Evolutionary conservation across 108 stramenopile genomes (phyloP), one percentile per base, ranked within the genome.

Genomic region (Discostella pseudostelligera): DNA sequence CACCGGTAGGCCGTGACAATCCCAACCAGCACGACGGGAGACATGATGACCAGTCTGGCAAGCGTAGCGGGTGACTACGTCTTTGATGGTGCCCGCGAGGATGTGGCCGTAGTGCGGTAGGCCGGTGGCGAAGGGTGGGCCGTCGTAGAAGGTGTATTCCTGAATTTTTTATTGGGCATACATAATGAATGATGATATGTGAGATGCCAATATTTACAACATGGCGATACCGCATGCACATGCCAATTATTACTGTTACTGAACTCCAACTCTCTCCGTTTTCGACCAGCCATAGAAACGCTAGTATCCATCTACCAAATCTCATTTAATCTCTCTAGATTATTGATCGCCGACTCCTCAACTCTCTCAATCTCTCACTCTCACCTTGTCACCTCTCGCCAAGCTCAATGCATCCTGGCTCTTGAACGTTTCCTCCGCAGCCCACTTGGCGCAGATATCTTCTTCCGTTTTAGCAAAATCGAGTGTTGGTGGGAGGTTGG

Each of bases 61-160:
- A 25, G 99, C 99, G 76, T 96, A 98, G 13, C 99, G 95, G 0
- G 99, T 99, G 24, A 99, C 97, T 11, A 91, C 92, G 69, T 99
- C 99, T 79, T 99, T 99, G 84, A 99, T 99, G 67, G 99, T 99
- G 44, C 99, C 99, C 4, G 99, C 99, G 32, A 99, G 82, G 70
- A 99, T 96, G 83, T 99, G 99, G 4, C 99, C 99, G 84, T 97
- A 99, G 73, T 99, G 99, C 4, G 99, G 99, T 56, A 97, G 83
- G 29, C 99, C 99, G 8, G 99, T 99, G 35, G 99, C 99, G 72
- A 99, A 99, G 12, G 99, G 99, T 11, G 99, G 99, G 1, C 99
- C 99, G 69, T 99, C 99, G 81, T 98, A 99, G 59, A 99, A 99
- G 4, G 97, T 98, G 83, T 80, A 99, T 56, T 84, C 83, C 84